Conservation (phyloP, 2,329 filamentous ascomycete species). For the Pseudocercospora crystallina region DNA sequence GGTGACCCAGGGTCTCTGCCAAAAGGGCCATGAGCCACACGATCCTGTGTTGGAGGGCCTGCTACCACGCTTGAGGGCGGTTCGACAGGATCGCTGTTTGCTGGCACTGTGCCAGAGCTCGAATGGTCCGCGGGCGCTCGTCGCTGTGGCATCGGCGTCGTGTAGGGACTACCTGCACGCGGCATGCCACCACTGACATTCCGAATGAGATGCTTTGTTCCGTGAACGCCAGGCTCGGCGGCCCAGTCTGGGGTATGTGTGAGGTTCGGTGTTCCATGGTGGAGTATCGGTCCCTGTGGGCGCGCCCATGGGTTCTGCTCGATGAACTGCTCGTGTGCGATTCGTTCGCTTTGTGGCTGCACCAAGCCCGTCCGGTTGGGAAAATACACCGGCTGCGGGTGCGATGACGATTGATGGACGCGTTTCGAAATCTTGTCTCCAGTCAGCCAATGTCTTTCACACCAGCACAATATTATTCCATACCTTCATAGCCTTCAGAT, state of each 20-base stretch:
- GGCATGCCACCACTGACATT: constrained; percentile 23
- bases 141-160: constrained; percentile 32
- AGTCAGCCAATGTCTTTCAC: constrained; percentile 10
- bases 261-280: constrained; percentile 30
- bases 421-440: constrained; percentile 28
- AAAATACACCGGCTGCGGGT: constrained; percentile 26
- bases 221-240: constrained; percentile 24
- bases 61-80: constrained; percentile 33
- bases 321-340: constrained; percentile 69
- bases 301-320: constrained; percentile 93
- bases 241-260: constrained; percentile 37
- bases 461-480: constrained; percentile 39
- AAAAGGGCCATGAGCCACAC: constrained; percentile 14
- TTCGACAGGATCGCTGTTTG: constrained; percentile 30
- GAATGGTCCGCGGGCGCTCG: constrained; percentile 25
- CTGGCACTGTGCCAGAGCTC: constrained; percentile 27
- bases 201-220: constrained; percentile 28
- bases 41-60: constrained; percentile 30
- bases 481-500: constrained; percentile 87
- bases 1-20: constrained; percentile 25
- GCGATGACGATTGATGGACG: constrained; percentile 19
- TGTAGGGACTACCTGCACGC: constrained; percentile 27
- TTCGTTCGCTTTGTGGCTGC: constrained; percentile 31
- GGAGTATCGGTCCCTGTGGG: constrained; percentile 73
- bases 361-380: constrained; percentile 20